A percentile compares a stretch with the other conserved stretches of the same genome.
phyloP scores from a whole-genome alignment of 1,139 yeast species.

The Suhomyces guaymorum region DNA sequence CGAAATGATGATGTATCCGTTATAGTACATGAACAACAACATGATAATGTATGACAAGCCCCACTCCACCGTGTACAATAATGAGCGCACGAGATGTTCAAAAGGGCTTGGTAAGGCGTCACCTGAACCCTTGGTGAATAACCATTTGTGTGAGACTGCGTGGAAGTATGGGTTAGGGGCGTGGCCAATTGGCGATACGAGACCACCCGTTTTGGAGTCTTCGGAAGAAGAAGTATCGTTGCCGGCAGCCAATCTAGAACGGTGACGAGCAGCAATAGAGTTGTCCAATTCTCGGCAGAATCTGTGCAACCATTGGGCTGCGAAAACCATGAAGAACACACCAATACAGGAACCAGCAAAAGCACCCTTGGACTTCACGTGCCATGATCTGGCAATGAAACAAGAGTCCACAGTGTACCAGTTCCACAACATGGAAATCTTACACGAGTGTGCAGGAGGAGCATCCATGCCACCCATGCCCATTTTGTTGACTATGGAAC shows the following conservation, averaged over 20 bases:
- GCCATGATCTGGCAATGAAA: constrained; percentile 67
- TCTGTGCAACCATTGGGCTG: constrained; percentile 59
- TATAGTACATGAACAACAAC: constrained; percentile 73
- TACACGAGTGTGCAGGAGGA: constrained; percentile 24
- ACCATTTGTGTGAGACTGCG: constrained; percentile 46
- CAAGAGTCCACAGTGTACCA: constrained; percentile 60
- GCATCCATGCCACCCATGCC: constrained; percentile 9
- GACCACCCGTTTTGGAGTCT: constrained; percentile 1
- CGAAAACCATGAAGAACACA: constrained; percentile 55
- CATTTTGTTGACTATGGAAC: constrained; percentile 16
- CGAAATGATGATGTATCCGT: constrained; percentile 65
- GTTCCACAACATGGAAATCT: constrained; percentile 45
- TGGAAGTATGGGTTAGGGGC: constrained; percentile 17
- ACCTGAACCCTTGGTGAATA: constrained; percentile 19
- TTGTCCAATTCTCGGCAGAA: constrained; percentile 56
- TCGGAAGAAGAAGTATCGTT: constrained; percentile 7
- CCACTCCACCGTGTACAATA: constrained; percentile 58
- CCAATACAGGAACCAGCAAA: constrained; percentile 76
- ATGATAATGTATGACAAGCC: constrained; percentile 64
- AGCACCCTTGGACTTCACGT: constrained; percentile 55
- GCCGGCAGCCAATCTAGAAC: background rate
- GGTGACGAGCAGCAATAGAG: constrained; percentile 27
- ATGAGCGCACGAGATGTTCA: constrained; percentile 52
- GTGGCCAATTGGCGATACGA: background rate
- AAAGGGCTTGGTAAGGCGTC: constrained; percentile 36